These are phyloP conservation scores for Stentor roeselii DNA, from an alignment of 73 alveolate genomes.

Conservation along the genomic window DNA sequence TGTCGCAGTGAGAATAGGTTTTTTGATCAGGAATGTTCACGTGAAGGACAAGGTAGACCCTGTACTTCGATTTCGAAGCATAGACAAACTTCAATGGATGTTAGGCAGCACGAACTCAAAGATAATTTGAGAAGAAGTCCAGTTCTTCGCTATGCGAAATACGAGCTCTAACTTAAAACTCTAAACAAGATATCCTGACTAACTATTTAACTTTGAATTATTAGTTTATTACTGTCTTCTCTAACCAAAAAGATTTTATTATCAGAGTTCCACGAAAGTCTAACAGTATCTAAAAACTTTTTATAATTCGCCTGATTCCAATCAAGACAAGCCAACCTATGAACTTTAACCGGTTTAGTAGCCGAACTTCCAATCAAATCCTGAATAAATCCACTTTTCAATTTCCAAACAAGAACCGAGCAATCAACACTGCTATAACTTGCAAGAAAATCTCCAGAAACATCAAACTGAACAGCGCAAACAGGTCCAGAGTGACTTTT, in stretches of 20 bases:
- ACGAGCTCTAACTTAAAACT: no score
- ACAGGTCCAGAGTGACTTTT: slow-evolving; percentile 80
- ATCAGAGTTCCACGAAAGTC: background rate
- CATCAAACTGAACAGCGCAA: slow-evolving; percentile 70
- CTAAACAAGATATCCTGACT: no score
- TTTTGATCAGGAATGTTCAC: no score
- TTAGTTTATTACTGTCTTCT: background rate
- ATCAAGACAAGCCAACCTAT: background rate
- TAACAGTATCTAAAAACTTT: slow-evolving; percentile 7
- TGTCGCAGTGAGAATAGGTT: no score
- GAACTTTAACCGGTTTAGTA: background rate
- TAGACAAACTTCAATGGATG: background rate
- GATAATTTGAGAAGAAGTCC: background rate
- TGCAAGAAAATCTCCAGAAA: slow-evolving; percentile 71
- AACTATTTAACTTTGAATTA: background rate
- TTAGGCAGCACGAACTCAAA: background rate
- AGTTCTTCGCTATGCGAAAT: no score
- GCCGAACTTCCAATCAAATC: background rate
- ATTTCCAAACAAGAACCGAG: slow-evolving; percentile 76
- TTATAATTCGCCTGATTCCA: background rate
- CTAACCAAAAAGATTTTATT: background rate
- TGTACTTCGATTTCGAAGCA: background rate
- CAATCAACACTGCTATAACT: slow-evolving; percentile 76
- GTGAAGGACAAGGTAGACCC: background rate
- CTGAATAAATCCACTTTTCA: slow-evolving; percentile 31